Base-by-base conservation (phyloP, 352 stramenopile species). In the Halophytophthora batemanensis region DNA sequence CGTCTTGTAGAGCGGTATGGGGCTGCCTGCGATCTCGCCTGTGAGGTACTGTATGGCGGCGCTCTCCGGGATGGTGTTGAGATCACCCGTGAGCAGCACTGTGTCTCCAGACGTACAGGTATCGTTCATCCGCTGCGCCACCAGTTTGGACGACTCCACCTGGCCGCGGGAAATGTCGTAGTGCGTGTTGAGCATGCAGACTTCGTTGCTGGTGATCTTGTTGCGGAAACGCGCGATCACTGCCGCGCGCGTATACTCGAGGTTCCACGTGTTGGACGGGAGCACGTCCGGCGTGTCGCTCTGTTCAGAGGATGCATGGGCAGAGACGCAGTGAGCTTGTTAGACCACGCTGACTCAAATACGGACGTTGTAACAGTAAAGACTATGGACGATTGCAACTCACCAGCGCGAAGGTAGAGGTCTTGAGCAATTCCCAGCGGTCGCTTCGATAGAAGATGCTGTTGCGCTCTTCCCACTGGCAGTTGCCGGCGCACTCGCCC, bases 171-270 rank as follows among this genome's bases (percentile, higher is more conserved):
- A 61, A 22, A 87, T 85, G 50, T 90, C 79, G 44, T 72, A 90
- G 58, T 88, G 79, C 15, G 79, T 90, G 61, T 90, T 90, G 45
- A 90, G 64, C 59, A 90, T 82, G 56, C 79, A 90, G 19, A 87
- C 55, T 0, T 56, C 66, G 41, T 59, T 42, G 2, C 41, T 25
- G 3, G 43, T 65, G 6, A 22, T 31, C n/a, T 61, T 70, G 34
- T 78, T 57, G 10, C 50, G 60, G 37, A 90, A 87, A 34, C 79
- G 77, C 12, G 64, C 77, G 8, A 87, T 53, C 29, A 86, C 73
- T 10, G 64, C 74, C 1, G 73, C 61, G 19, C 79, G 74, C 11
- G 86, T 39, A 36, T 88, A 90, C 59, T 86, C 55, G 29, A 88
- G 59, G 25, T 65, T 59, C 79, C 79, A 90, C 15, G 70, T 74